Evolutionary conservation across 176 grass and related monocot genomes (phyloP).

Genomic region (Aechmea fasciata): DNA sequence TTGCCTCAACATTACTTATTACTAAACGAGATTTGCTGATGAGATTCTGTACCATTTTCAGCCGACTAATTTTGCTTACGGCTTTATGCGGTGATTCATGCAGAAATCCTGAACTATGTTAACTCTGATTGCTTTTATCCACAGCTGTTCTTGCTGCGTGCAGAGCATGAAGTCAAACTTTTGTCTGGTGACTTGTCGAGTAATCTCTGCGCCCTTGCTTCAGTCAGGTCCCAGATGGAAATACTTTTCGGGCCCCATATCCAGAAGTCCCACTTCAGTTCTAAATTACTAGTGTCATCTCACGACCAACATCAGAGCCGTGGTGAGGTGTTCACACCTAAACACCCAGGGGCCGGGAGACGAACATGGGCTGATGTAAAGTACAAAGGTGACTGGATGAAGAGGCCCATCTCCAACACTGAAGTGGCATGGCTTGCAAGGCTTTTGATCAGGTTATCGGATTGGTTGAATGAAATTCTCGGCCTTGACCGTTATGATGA

Average conservation of each 20-base stretch:
- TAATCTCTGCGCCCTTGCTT: conserved; percentile 39
- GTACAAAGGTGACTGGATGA: conserved; percentile 89
- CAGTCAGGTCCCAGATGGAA: conserved; percentile 38
- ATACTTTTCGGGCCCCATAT: conserved; percentile 43
- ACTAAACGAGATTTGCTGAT: too few relatives aligned
- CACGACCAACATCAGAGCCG: conserved; percentile 23
- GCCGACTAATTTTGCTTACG: background rate
- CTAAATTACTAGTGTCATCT: background rate
- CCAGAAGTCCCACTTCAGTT: background rate
- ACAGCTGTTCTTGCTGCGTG: conserved; percentile 57
- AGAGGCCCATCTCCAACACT: conserved; percentile 49
- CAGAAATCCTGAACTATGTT: conserved; percentile 5
- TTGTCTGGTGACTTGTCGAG: conserved; percentile 38
- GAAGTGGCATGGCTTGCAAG: conserved; percentile 82
- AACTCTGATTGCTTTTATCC: conserved; percentile 5
- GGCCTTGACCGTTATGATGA: conserved; percentile 24
- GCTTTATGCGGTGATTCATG: background rate
- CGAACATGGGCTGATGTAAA: conserved; percentile 36
- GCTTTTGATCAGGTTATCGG: conserved; percentile 52
- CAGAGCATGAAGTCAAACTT: conserved; percentile 58
- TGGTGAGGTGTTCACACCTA: conserved; percentile 55
- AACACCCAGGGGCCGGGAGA: conserved; percentile 39
- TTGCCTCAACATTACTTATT: background rate
- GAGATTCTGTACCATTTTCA: background rate
- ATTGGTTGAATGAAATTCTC: conserved; percentile 46